Base-by-base conservation (phyloP, 371 early-diverging fungal species). In the Lichtheimia hyalospora region DNA sequence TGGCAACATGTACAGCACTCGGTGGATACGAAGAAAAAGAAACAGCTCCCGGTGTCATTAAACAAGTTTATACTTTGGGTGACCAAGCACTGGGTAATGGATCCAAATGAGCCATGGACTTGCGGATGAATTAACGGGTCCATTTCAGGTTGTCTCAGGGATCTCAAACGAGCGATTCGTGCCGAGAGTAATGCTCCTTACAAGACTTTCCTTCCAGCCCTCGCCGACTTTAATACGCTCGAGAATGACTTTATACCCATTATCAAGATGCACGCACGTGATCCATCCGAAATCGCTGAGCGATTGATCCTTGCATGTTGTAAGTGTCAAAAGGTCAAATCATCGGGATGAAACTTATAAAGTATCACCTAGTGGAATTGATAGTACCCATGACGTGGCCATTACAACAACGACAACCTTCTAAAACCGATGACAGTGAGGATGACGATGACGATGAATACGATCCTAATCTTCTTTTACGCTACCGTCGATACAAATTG, bases 191-290 rank as follows among this genome's bases (percentile, higher is more conserved):
- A 80, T 40, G 76, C 82, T 41, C 74, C 79, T 12, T 85, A 87
- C 28, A 84, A 85, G 27, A 60, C 68, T 3, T 89, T 88, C 4
- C 67, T 88, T n/a, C 78, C 82, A 15, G 81, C 84, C 49, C 79
- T 95, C 1, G 89, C 88, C 16, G 86, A 89, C 52, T 90, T 88
- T 83, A 77, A 84, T 23, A 73, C 92, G 1, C 66, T 95, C 21
- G 83, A 86, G 52, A 79, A 75, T 28, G 92, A 94, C 71, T 77
- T 95, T 42, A 80, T 94, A 25, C 95, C 95, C 14, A 87, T 95
- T 44, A 80, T 95, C 43, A 65, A 82, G 23, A 62, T 80, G 15
- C 79, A 84, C 54, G 72, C 77, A n/a, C 70, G 79, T 62, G 79
- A 27, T 57, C 61, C 24, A 69, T 62, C 42, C 12, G 77, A 74